Conservation (phyloP, 2,329 filamentous ascomycete genomes). For the Claviceps lovelessii region DNA sequence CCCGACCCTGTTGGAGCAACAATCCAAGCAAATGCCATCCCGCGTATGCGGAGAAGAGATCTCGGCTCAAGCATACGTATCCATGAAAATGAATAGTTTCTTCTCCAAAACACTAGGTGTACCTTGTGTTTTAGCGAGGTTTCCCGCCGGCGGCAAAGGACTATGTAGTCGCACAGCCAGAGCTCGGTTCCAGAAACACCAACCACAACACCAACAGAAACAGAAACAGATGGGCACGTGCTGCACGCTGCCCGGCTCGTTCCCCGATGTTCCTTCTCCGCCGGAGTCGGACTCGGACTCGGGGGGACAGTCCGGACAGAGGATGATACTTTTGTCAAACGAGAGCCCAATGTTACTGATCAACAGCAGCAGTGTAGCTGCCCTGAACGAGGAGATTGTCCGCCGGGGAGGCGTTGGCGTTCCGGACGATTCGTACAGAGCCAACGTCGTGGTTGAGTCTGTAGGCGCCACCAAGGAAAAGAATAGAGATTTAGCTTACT, state of each 20-base stretch:
- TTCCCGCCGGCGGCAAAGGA: constrained; percentile 52
- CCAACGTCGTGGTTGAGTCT: constrained; percentile 60
- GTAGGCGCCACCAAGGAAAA: constrained; percentile 18
- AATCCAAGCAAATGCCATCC: constrained; percentile 33
- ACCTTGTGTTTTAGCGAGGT: constrained; percentile 71
- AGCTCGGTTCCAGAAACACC: constrained; percentile 49
- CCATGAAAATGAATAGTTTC: constrained; percentile 52
- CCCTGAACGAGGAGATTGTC: constrained; percentile 59
- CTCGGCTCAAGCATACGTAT: constrained; percentile 54
- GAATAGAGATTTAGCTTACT: constrained; percentile 44
- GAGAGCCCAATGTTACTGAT: constrained; percentile 87
- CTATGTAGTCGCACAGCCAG: constrained; percentile 55
- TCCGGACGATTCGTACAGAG: constrained; percentile 64
- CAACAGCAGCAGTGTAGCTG: constrained; percentile 63
- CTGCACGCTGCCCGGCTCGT: constrained; percentile 35
- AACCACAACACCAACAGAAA: constrained; percentile 39
- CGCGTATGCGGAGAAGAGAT: constrained; percentile 76
- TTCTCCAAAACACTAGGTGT: constrained; percentile 64
- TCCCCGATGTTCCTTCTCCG: constrained; percentile 38
- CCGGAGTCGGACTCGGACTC: constrained; percentile 38
- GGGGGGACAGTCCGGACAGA: constrained; percentile 22
- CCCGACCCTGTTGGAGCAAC: constrained; percentile 37
- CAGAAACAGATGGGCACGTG: constrained; percentile 20
- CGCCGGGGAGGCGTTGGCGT: constrained; percentile 48
- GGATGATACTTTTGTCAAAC: constrained; percentile 68